Evolutionary conservation across 2,329 filamentous ascomycete species (phyloP).

Genomic region (Alternaria arborescens): DNA sequence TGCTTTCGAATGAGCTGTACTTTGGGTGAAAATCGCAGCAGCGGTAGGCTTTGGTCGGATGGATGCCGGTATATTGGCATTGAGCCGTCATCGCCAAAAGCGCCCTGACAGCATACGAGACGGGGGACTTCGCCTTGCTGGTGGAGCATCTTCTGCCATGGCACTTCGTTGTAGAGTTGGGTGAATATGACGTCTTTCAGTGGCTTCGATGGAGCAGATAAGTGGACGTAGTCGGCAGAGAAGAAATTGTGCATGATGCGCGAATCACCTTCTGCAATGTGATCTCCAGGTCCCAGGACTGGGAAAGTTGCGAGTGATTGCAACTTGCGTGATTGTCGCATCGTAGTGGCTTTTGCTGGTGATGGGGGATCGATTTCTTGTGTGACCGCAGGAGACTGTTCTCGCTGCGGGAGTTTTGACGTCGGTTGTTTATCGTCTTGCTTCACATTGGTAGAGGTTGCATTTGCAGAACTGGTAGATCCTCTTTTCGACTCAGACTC

Average conservation of each 20-base stretch:
- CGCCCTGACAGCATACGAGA: conserved; percentile 87
- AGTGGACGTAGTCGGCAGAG: conserved; percentile 50
- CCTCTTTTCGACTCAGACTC: conserved; percentile 34
- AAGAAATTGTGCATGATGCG: conserved; percentile 76
- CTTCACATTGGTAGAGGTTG: conserved; percentile 16
- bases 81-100: conserved; percentile 71
- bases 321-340: conserved; percentile 41
- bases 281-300: conserved; percentile 59
- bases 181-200: conserved; percentile 71
- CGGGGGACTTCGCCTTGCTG: conserved; percentile 90
- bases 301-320: conserved; percentile 51
- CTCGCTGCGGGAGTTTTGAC: conserved; percentile 8
- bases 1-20: conserved; percentile 73
- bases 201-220: conserved; percentile 41
- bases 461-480: conserved; percentile 15
- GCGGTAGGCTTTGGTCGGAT: conserved; percentile 82
- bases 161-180: conserved; percentile 75
- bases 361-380: background rate
- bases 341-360: conserved; percentile 7
- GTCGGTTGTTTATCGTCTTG: conserved; percentile 11
- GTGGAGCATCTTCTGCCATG: conserved; percentile 93
- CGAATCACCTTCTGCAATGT: conserved; percentile 83
- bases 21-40: conserved; percentile 77
- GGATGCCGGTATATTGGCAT: conserved; percentile 96
- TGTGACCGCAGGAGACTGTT: background rate